These are phyloP conservation scores for Tulasnella sp. DNA, from an alignment of 768 basidiomycete species.

Conservation along the genomic window DNA sequence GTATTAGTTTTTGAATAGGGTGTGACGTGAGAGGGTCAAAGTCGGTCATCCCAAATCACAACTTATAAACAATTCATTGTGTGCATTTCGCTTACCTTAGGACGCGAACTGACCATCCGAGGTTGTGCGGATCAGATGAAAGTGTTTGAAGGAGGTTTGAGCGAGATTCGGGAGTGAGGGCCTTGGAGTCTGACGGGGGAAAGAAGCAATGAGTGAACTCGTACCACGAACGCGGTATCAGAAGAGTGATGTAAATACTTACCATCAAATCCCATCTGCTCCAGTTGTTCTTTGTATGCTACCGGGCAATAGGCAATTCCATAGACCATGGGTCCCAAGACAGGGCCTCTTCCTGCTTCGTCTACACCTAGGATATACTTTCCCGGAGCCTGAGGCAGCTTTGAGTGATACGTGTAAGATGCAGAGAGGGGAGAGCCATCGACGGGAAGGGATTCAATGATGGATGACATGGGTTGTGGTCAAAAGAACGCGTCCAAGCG, in stretches of 20 bases:
- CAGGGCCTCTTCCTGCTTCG: constrained; percentile 93
- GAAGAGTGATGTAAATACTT: constrained; percentile 15
- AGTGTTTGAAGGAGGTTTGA: constrained; percentile 51
- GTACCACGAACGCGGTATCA: background rate
- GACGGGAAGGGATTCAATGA: constrained; percentile 10
- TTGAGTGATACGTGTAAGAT: constrained; percentile 70
- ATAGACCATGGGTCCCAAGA: constrained; percentile 90
- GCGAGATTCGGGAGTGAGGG: constrained; percentile 59
- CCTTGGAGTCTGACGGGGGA: constrained; percentile 68
- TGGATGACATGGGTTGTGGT: constrained; percentile 6
- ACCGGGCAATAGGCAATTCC: constrained; percentile 87
- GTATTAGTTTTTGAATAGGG: background rate
- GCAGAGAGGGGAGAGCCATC: constrained; percentile 36
- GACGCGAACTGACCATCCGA: constrained; percentile 75
- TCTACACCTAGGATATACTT: constrained; percentile 97
- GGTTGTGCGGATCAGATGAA: constrained; percentile 50
- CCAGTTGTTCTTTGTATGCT: constrained; percentile 58
- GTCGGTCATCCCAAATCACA: no score
- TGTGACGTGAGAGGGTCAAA: background rate
- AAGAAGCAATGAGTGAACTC: background rate
- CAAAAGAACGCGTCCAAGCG: no score
- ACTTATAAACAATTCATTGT: no score
- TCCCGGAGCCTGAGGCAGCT: constrained; percentile 50
- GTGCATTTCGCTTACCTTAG: constrained; percentile 39
- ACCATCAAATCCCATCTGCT: constrained; percentile 86